Evolutionary conservation across 495 filamentous ascomycete species (phyloP), one percentile per base, ranked within the genome.

Genomic region (Talaromyces trachyspermus): DNA sequence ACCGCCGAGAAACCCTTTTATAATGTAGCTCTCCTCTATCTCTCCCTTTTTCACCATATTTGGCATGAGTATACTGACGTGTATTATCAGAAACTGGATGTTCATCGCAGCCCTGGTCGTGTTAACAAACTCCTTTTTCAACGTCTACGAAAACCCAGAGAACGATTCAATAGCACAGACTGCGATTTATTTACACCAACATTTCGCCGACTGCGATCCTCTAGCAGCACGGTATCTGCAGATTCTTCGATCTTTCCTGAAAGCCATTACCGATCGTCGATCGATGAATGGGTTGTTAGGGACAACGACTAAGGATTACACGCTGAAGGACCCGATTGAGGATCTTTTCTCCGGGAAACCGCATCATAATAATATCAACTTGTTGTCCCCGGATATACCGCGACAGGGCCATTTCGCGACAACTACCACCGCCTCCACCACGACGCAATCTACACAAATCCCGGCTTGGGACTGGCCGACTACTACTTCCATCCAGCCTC

Each of bases 111-210:
- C 32, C 11, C 44, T 46, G 3, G 37, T 46, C 2, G 32, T 46
- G 2, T 22, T 46, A 20, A 46, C 44, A 23, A 46, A 46, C 25
- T 46, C 44, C 23, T 33, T 46, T 12, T 46, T 46, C 44, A 46
- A 46, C 12, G 44, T 46, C n/a, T 46, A 46, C 22, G 44, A 46
- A 25, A 46, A 46, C 11, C 32, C 27, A 5, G 44, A 46, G 44
- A 46, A 46, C n/a, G 44, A 46, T 14, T 46, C 44, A 18, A 46
- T 46, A 19, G 44, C 44, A 18, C 44, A 46, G 19, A 46, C 37
- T 27, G 44, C 44, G 1, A 33, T 46, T 4, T 36, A 35, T 2
- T 30, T 46, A 17, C 44, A 46, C 25, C 44, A 46, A n/a, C 44
- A 46, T 18, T 46, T 46, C 9, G 44, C 27, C 5, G 44, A 46